Evolutionary conservation across 345 rosid genomes (phyloP), one percentile per base, ranked within the genome.

Genomic region (Syzygium jambos): DNA sequence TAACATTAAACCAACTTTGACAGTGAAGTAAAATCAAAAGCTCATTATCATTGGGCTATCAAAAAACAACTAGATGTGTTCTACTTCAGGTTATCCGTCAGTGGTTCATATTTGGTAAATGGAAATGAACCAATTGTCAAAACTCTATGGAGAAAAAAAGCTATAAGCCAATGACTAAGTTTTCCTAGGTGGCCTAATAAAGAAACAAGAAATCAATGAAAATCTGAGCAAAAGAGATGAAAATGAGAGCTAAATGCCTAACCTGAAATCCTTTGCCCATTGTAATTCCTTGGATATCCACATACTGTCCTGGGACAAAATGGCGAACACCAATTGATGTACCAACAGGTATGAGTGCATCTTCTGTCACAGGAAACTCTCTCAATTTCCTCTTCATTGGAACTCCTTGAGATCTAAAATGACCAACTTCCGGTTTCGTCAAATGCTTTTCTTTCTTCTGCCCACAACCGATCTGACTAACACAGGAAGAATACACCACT

Each of bases 241-340:
- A 34, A 30, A 22, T 10, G 52, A 41, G 68, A 53, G 55, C 53
- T 43, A 11, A 38, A 51, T 27, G 84, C 38, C 38, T 4, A 34
- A 96, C 99, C 98, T 94, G 96, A 90, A 96, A 98, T 73, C 99
- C 99, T 93, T 98, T 98, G 87, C 99, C 99, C 89, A 90, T 93
- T 23, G 99, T 93, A 89, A 95, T 98, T 91, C 99, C 98, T 2
- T 95, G 91, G 88, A 98, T 88, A 92, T 98, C 99, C 86, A 98
- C 95, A 56, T 88, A 93, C 68, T 98, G 98, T 78, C 99, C 98
- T 1, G 98, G 98, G 89, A 96, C 94, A 90, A 98, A 98, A 95
- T 98, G 99, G 54, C 96, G 98, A 88, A 91, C 96, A 27, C 95
- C 93, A 29, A 98, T 86, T 43, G 94, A 88, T 34, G 95, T 94